Conservation (phyloP, 139 green algal species). For the Pseudopediastrum boryanum region DNA sequence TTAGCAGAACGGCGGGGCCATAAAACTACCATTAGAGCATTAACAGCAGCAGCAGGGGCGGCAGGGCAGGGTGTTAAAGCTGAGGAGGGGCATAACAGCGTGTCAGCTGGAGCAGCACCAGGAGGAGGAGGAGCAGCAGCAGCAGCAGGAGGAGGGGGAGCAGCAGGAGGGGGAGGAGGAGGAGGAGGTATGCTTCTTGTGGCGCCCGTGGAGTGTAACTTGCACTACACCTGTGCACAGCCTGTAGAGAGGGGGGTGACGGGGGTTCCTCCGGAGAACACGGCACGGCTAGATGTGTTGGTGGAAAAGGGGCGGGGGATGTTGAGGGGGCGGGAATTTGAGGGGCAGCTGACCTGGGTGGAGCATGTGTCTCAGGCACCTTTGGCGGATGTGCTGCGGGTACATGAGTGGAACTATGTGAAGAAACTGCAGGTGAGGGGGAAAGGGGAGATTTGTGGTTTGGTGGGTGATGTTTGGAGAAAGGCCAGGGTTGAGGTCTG, state of each 20-base stretch:
- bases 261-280: conserved; percentile 82
- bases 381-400: conserved; percentile 78
- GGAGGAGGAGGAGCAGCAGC: neutral
- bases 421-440: conserved; percentile 59
- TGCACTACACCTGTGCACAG: conserved; percentile 71
- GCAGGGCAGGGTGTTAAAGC: too few species aligned
- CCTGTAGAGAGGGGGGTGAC: conserved; percentile 45
- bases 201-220: conserved; percentile 69
- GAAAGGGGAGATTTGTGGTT: too few species aligned
- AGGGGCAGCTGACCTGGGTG: conserved; percentile 57
- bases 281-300: conserved; percentile 77
- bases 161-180: neutral
- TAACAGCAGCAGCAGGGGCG: conserved; percentile 6
- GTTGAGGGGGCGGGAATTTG: conserved; percentile 65
- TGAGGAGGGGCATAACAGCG: too few species aligned
- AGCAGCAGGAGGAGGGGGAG: neutral
- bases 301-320: conserved; percentile 51
- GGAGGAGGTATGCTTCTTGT: conserved; percentile 57
- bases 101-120: neutral
- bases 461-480: too few species aligned
- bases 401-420: conserved; percentile 91
- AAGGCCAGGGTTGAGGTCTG: too few species aligned
- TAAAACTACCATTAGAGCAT: conserved; percentile 17
- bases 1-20: conserved; percentile 51
- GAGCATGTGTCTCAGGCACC: conserved; percentile 32